Evolutionary conservation across 2,329 filamentous ascomycete species (phyloP).

Genomic region (Rasamsonia emersonii): DNA sequence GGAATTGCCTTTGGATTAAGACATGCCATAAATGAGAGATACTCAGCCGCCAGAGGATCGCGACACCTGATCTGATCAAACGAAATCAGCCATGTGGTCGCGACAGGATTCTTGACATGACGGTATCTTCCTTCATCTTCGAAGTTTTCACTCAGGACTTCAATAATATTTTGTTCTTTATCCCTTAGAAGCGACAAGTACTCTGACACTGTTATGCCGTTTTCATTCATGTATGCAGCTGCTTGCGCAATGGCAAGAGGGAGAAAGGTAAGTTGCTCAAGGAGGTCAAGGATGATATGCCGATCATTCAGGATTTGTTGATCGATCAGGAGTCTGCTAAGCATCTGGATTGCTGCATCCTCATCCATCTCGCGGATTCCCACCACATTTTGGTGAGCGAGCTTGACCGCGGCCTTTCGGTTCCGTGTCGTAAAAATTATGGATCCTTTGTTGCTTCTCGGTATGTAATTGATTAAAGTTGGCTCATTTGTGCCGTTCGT

Average conservation of each 20-base stretch:
- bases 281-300: not conserved
- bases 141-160: slow-evolving; percentile 13
- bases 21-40: slow-evolving; percentile 16
- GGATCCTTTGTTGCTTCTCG: slow-evolving; percentile 11
- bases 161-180: slow-evolving; percentile 3
- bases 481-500: not conserved
- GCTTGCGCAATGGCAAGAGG: slow-evolving; percentile 13
- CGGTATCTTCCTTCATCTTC: slow-evolving; percentile 14
- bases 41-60: slow-evolving; percentile 10
- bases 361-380: not conserved
- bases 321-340: slow-evolving; percentile 2
- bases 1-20: slow-evolving; percentile 16
- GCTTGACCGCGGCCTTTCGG: slow-evolving; percentile 8
- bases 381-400: no score
- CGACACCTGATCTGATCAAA: slow-evolving; percentile 14
- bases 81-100: slow-evolving; percentile 19
- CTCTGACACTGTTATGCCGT: not conserved
- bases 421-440: slow-evolving; percentile 25
- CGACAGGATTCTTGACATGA: slow-evolving; percentile 15
- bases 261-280: slow-evolving; percentile 8
- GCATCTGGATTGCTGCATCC: slow-evolving; percentile 4
- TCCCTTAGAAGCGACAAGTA: slow-evolving; percentile 10
- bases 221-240: slow-evolving; percentile 10
- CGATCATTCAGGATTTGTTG: slow-evolving; percentile 1
- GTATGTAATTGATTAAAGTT: slow-evolving; percentile 9